Percentiles rank a stretch among this genome's conserved stretches.
Evolutionary conservation across 345 rosid species (phyloP).

Genomic region (Firmiana major): DNA sequence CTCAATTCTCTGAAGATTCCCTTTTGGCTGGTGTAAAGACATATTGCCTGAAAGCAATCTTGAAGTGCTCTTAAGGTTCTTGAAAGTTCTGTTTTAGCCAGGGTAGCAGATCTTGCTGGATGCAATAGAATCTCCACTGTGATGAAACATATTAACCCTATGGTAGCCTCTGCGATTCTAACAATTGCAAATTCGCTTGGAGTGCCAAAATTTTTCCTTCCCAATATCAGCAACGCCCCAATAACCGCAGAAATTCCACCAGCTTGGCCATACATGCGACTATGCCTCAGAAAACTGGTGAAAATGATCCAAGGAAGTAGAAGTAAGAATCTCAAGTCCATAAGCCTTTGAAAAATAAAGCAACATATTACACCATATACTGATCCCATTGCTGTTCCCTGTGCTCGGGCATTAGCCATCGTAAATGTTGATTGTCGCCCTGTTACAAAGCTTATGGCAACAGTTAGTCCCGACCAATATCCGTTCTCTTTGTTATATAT

Average conservation of each 20-base stretch:
- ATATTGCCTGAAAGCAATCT: constrained; percentile 41
- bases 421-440: constrained; percentile 75
- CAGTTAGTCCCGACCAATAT: constrained; percentile 75
- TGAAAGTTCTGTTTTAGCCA: constrained; percentile 54
- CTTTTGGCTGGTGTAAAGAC: constrained; percentile 27
- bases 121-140: constrained; percentile 52
- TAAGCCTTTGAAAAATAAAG: constrained; percentile 56
- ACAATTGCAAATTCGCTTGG: constrained; percentile 83
- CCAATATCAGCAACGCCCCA: constrained; percentile 74
- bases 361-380: constrained; percentile 83
- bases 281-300: constrained; percentile 58
- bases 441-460: constrained; percentile 59
- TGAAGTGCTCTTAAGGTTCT: constrained; percentile 40
- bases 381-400: constrained; percentile 87
- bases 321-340: constrained; percentile 63
- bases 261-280: constrained; percentile 78
- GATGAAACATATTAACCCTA: constrained; percentile 70
- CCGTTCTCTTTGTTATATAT: constrained; percentile 65
- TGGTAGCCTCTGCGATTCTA: constrained; percentile 74
- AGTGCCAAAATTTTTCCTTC: constrained; percentile 65
- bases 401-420: constrained; percentile 72
- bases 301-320: constrained; percentile 88
- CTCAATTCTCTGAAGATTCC: constrained; percentile 13
- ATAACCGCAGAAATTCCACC: constrained; percentile 77
- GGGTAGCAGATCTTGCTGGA: constrained; percentile 67